Conservation (phyloP, 2,329 filamentous ascomycete species). For the Teratosphaeriaceae sp. region DNA sequence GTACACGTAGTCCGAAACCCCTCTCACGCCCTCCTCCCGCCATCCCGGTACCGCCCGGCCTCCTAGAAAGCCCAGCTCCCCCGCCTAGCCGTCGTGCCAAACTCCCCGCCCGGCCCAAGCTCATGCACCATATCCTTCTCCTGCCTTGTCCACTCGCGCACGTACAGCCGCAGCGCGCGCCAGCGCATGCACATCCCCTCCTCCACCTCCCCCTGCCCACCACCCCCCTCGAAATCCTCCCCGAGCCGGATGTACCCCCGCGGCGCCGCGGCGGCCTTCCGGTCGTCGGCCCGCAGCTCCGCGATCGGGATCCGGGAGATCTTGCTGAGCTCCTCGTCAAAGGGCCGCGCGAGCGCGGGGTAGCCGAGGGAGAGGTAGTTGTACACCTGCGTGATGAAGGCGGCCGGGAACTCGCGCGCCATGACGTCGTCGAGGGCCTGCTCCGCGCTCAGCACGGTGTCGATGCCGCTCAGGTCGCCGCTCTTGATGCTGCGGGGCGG, state of each 20-base stretch:
- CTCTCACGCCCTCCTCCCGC: not conserved
- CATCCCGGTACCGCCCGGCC: too few species aligned
- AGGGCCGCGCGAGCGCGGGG: slow-evolving; percentile 73
- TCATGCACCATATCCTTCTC: slow-evolving; percentile 59
- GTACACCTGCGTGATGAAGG: slow-evolving; percentile 90
- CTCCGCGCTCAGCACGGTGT: slow-evolving; percentile 37
- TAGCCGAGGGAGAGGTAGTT: slow-evolving; percentile 94
- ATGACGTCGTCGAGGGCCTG: slow-evolving; percentile 37
- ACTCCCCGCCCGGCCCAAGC: slow-evolving; percentile 27
- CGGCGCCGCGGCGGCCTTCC: slow-evolving; percentile 46
- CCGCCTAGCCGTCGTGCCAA: slow-evolving; percentile 39
- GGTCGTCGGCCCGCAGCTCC: slow-evolving; percentile 67
- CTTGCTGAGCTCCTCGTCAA: slow-evolving; percentile 77
- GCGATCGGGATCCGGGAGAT: slow-evolving; percentile 65
- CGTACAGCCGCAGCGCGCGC: slow-evolving; percentile 76
- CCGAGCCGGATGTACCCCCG: slow-evolving; percentile 65
- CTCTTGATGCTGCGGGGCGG: slow-evolving; percentile 16
- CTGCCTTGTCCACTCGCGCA: slow-evolving; percentile 83
- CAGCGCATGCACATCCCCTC: slow-evolving; percentile 65
- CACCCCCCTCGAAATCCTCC: slow-evolving; percentile 37
- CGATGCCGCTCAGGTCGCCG: slow-evolving; percentile 25
- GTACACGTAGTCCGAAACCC: not conserved
- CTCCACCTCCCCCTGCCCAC: slow-evolving; percentile 33
- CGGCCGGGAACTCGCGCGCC: slow-evolving; percentile 66
- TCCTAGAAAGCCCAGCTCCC: slow-evolving; percentile 41